Percentiles rank a stretch among this genome's conserved stretches.
Conservation (phyloP, 2,329 filamentous ascomycete species). For the Aplosporella prunicola region DNA sequence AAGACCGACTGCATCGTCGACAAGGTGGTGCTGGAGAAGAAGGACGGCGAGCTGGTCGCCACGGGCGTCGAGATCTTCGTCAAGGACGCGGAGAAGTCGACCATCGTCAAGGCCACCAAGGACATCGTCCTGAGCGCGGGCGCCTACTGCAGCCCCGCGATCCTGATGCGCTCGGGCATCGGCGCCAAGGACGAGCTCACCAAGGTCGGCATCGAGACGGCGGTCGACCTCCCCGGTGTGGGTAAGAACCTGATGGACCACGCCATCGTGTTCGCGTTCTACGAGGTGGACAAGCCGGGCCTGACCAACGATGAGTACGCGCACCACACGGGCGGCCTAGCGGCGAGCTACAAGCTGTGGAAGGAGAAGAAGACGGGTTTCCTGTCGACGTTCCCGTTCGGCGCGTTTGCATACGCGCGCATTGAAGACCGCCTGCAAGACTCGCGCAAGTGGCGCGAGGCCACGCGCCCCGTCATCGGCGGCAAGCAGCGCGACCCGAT, state of each 20-base stretch:
- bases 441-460: conserved; percentile 45
- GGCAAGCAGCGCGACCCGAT: conserved; percentile 51
- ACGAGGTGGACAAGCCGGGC: conserved; percentile 47
- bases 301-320: conserved; percentile 48
- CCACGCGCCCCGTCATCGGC: conserved; percentile 31
- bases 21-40: conserved; percentile 40
- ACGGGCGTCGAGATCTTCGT: conserved; percentile 37
- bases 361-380: conserved; percentile 50
- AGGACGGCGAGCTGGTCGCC: conserved; percentile 31
- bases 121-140: conserved; percentile 27
- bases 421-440: conserved; percentile 50
- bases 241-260: conserved; percentile 57
- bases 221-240: conserved; percentile 51
- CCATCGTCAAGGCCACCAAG: conserved; percentile 26
- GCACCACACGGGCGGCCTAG: conserved; percentile 43
- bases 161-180: conserved; percentile 46
- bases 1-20: conserved; percentile 24
- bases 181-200: conserved; percentile 46
- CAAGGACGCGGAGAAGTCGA: conserved; percentile 29
- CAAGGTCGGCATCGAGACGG: conserved; percentile 42
- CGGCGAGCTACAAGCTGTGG: conserved; percentile 45
- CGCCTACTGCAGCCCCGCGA: conserved; percentile 25
- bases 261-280: conserved; percentile 47
- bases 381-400: conserved; percentile 54
- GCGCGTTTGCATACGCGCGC: conserved; percentile 52